Evolutionary conservation across 768 basidiomycete species (phyloP), one percentile per base, ranked within the genome.

Genomic region (Lenzites betulinus): DNA sequence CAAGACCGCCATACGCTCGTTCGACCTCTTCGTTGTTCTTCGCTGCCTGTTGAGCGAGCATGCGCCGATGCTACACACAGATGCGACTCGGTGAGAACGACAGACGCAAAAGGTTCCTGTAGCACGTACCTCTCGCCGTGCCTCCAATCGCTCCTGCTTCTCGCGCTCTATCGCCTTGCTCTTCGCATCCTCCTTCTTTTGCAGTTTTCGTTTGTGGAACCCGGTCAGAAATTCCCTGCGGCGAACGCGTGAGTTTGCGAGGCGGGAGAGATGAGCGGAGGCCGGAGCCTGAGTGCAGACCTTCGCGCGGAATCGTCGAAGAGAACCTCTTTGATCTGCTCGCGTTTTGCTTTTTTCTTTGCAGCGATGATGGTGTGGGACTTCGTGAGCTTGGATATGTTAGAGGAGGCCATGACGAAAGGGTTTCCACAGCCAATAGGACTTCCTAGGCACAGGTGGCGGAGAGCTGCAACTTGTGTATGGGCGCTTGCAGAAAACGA

Each of bases 191-290:
- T 95, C 92, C 64, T 86, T 82, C 72, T 90, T 92, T 60, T 86
- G 88, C 51, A 93, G 75, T 75, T 96, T 97, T 67, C 95, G 86
- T 75, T 95, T 95, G 73, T 90, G 89, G 72, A 97, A 97, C 26
- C 95, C 95, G 18, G 93, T 95, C 70, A 97, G 77, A 75, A 90
- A 97, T 60, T 95, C 89, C 70, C 94, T 95, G 67, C 20, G 22
- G 9, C 20, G 18, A 20, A 35, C 18, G 47, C n/a, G 23, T 18
- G 50, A 47, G n/a, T 26, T 9, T 28, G 25, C 9, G 18, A 25
- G 23, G 11, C 30, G 33, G n/a, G n/a, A 51, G 11, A 22, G 51
- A 15, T 12, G 15, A 25, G 2, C 20, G 20, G 22, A 35, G 49
- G 49, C 53, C 60, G 28, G 47, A 28, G 50, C 22, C 15, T 8